Evolutionary conservation across 371 early-diverging fungal species (phyloP), one percentile per base, ranked within the genome.

Genomic region (Mucor circinelloides): DNA sequence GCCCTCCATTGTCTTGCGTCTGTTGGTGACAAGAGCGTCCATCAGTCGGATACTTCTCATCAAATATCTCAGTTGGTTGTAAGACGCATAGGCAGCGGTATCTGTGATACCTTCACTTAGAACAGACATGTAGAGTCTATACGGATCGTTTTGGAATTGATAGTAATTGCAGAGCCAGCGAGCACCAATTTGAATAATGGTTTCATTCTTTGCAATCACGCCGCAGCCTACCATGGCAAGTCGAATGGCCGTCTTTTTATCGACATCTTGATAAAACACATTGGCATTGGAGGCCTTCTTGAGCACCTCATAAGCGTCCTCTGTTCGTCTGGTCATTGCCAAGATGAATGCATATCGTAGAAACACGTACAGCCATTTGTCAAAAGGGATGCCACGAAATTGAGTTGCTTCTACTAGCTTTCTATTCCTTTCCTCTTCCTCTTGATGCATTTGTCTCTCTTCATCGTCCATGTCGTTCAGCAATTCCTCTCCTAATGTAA

Each of bases 281-380:
- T 88, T 89, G 10, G 93, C 87, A 32, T 86, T 85, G 46, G 70
- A 69, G 3, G 87, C 85, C 31, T 78, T 65, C 66, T 85, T 87
- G 46, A 94, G 65, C 17, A 89, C 64, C n/a, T 84, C 82, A 32
- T 85, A 84, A 0, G 91, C 90, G 27, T 91, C 89, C 52, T 87
- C 79, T 28, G 80, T 79, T 42, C 82, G 81, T 58, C 83, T 84
- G 19, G 88, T 85, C 27, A 76, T 69, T 0, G 89, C 82, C 28
- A 93, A 76, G 36, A 86, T 81, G 57, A 81, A 80, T 0, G 87
- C 87, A 71, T 89, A 92, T 88, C 84, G 87, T 13, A 90, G 81
- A 73, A 92, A 81, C 15, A 89, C 76, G 6, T 83, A 68, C 31
- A 87, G 80, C 93, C 93, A 92, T 46, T 82, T 69, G 52, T 79